Evolutionary conservation across 805 yeast genomes (phyloP), one percentile per base, ranked within the genome.

Genomic region (Wickerhamiella australiensis): DNA sequence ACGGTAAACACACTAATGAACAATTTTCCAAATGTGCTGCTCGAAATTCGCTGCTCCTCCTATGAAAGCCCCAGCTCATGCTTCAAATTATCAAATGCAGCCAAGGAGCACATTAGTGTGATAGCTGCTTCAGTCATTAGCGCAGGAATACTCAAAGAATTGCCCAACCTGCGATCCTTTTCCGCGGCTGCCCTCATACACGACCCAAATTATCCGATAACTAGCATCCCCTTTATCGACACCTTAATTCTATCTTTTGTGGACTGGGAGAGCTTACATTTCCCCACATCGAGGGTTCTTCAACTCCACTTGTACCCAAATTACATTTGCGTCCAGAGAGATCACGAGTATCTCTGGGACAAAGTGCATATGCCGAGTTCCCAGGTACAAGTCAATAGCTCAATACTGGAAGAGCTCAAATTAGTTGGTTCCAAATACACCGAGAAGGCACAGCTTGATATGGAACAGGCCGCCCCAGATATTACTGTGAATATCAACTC

Each of bases 241-340:
- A 21, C 5, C 5, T 33, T 41, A 41, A 23, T 17, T 5, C 21
- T 41, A 8, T 23, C 44, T 15, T 46, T 35, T 33, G 35, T 21
- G 1, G 49, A 46, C 31, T 46, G 49, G 49, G 43, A 18, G 11
- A 29, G 27, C 7, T 37, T 46, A n/a, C 22, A 31, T 6, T 31
- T 29, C 37, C 49, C 49, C 25, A 13, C 25, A 2, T 17, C 35
- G 12, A 36, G 26, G 20, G 6, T 12, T 3, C 43, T 46, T 15
- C 43, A 46, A 9, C 37, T 46, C 22, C 43, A 46, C 33, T 21
- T 46, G 42, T 41, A 29, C 37, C 35, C 35, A 13, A 37, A 46
- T n/a, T 37, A 46, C 37, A 26, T 46, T 13, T 33, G 20, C 11
- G 20, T 15, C 20, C 38, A 33, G 20, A 12, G 20, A 17, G 38